Conservation (phyloP, 2,329 filamentous ascomycete genomes). For the Pyrenophora teres region DNA sequence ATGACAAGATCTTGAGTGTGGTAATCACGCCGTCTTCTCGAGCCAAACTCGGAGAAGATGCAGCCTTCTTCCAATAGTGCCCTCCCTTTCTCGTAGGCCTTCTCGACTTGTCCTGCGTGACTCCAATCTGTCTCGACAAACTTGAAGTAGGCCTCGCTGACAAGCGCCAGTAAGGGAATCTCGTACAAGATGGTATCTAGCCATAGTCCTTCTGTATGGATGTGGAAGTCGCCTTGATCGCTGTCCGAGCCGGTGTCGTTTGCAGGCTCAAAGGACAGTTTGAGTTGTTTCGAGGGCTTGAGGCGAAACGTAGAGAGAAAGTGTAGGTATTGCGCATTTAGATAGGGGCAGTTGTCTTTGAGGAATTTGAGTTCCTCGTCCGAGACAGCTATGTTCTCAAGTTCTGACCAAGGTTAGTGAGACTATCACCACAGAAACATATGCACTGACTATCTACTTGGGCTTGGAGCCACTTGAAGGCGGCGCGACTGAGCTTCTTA, state of each 20-base stretch:
- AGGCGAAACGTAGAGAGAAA: constrained; percentile 84
- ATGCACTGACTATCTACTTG: constrained; percentile 73
- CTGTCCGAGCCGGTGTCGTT: constrained; percentile 67
- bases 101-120: constrained; percentile 83
- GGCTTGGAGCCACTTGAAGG: constrained; percentile 81
- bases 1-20: constrained; percentile 94
- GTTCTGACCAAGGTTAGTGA: constrained; percentile 58
- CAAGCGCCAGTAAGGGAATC: constrained; percentile 88
- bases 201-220: constrained; percentile 83
- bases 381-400: constrained; percentile 79
- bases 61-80: constrained; percentile 80
- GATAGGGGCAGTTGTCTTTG: constrained; percentile 76
- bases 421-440: not conserved
- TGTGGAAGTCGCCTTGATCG: constrained; percentile 71
- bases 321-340: constrained; percentile 75
- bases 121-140: constrained; percentile 95
- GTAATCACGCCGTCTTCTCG: constrained; percentile 85
- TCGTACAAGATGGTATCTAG: constrained; percentile 97
- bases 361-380: constrained; percentile 81
- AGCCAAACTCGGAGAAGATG: constrained; percentile 91
- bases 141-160: constrained; percentile 96
- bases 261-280: constrained; percentile 65
- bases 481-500: constrained; percentile 83
- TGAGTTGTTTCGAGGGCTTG: constrained; percentile 78
- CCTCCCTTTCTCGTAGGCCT: constrained; percentile 80